phyloP scores from a whole-genome alignment of 495 filamentous ascomycete species.

The Monascus purpureus region DNA sequence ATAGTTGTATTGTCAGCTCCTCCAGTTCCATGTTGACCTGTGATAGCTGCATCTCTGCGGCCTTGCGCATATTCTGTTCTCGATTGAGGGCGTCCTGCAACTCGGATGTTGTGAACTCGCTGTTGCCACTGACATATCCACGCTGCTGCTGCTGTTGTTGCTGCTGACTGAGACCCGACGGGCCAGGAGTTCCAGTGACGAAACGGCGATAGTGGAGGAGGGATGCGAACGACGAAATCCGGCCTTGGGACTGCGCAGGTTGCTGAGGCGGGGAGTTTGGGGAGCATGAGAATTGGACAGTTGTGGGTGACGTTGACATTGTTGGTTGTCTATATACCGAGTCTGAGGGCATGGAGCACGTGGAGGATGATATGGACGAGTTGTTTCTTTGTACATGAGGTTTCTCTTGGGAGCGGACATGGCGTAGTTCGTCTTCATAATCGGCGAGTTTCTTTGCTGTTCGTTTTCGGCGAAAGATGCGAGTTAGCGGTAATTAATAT shows the following conservation, averaged over 20 bases:
- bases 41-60: constrained; percentile 59
- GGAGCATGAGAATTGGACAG: constrained; percentile 1
- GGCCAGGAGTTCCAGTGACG: constrained; percentile 13
- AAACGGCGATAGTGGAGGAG: constrained; percentile 50
- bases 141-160: constrained; percentile 8
- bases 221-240: constrained; percentile 47
- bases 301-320: constrained; percentile 10
- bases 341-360: constrained; percentile 7
- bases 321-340: constrained; percentile 8
- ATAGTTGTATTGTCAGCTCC: constrained; percentile 73
- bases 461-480: neutral
- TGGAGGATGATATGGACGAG: constrained; percentile 19
- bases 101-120: constrained; percentile 34
- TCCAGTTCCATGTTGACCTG: constrained; percentile 72
- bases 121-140: too few species aligned
- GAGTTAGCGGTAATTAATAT: too few species aligned
- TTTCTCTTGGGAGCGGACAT: constrained; percentile 38
- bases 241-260: constrained; percentile 12
- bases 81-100: constrained; percentile 54
- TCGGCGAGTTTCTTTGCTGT: constrained; percentile 70
- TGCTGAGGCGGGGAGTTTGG: constrained; percentile 4
- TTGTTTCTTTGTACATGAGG: constrained; percentile 15
- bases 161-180: constrained; percentile 6
- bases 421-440: constrained; percentile 82
- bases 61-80: constrained; percentile 56